phyloP scores from a whole-genome alignment of 73 alveolate genomes.

The Paramecium primaurelia region DNA sequence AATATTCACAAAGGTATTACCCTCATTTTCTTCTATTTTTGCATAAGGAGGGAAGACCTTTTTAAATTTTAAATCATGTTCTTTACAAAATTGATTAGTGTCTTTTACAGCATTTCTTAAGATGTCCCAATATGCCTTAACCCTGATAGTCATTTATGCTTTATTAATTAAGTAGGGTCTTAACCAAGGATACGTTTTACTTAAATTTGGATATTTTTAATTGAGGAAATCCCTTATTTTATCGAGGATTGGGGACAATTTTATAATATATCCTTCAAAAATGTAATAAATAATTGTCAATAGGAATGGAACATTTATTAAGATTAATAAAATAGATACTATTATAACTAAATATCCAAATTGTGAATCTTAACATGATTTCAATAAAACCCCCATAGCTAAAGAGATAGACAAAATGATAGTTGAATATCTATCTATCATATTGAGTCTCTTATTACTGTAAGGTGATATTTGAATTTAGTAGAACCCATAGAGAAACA shows the following conservation, averaged over 20 bases:
- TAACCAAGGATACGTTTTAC: neutral
- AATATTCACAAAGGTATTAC: neutral
- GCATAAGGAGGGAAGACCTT: slow-evolving; percentile 19
- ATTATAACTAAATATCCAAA: neutral
- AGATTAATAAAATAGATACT: neutral
- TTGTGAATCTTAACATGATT: neutral
- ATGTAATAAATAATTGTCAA: neutral
- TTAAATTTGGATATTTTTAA: slow-evolving; percentile 1
- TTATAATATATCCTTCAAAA: neutral
- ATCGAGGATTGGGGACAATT: neutral
- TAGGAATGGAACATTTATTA: neutral
- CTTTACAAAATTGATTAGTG: neutral
- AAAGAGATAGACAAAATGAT: slow-evolving; percentile 4
- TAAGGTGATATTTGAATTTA: slow-evolving; percentile 44
- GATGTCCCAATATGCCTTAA: neutral
- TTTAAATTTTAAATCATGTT: neutral
- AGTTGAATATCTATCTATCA: slow-evolving; percentile 38
- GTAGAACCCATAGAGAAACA: slow-evolving; percentile 15
- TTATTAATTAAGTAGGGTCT: neutral
- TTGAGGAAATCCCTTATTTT: neutral
- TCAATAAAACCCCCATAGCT: slow-evolving; percentile 1
- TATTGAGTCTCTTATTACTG: slow-evolving; percentile 35
- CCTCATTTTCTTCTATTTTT: neutral
- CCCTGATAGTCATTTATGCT: neutral
- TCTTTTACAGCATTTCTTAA: neutral